phyloP scores from a whole-genome alignment of 2,329 filamentous ascomycete species.

The Beauveria sp. region DNA sequence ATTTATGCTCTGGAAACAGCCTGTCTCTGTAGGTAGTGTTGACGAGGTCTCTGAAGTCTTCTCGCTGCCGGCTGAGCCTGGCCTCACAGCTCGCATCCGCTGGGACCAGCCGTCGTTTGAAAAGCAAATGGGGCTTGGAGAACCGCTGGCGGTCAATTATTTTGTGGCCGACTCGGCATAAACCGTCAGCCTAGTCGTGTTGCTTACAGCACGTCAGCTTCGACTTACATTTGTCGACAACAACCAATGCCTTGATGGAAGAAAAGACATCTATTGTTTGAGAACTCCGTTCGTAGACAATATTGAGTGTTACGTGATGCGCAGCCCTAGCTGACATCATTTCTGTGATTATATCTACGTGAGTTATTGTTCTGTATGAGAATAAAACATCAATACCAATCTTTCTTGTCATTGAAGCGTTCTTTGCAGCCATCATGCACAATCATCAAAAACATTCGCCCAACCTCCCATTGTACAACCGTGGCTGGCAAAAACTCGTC shows the following conservation, averaged over 20 bases:
- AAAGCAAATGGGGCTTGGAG: not conserved
- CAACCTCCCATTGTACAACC: slow-evolving; percentile 3
- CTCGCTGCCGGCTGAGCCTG: not conserved
- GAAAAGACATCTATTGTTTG: no score
- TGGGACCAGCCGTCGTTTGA: not conserved
- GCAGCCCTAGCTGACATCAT: not conserved
- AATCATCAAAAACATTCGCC: slow-evolving; percentile 1
- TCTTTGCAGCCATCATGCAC: not conserved
- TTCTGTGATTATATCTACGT: not conserved
- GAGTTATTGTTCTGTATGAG: not conserved
- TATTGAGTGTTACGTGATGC: no score
- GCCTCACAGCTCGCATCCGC: slow-evolving; percentile 1
- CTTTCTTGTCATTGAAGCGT: not conserved
- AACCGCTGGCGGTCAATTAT: slow-evolving; percentile 1
- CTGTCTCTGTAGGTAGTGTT: slow-evolving; percentile 13
- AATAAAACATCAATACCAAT: not conserved
- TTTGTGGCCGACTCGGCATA: not conserved
- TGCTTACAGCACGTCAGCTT: no score
- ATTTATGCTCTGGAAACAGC: slow-evolving; percentile 42
- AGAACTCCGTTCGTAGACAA: no score
- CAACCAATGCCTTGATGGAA: no score
- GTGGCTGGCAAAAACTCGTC: not conserved
- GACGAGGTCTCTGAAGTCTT: not conserved
- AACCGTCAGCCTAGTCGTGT: no score
- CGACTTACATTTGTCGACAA: no score